phyloP scores from a whole-genome alignment of 2,329 filamentous ascomycete genomes.

The Monilinia laxa region DNA sequence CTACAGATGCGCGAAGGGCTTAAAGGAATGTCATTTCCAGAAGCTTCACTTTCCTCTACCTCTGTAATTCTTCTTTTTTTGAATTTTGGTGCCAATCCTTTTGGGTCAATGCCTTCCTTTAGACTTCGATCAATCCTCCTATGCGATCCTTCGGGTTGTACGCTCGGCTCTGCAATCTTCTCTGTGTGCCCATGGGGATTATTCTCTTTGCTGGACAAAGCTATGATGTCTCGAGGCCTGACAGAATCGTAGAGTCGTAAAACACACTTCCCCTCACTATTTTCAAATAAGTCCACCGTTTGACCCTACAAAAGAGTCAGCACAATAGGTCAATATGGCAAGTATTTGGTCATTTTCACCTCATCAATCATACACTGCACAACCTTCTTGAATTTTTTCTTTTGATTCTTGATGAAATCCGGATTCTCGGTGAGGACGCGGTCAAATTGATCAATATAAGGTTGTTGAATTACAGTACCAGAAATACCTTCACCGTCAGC shows the following conservation, averaged over 20 bases:
- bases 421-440: background rate
- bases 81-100: constrained; percentile 9
- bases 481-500: constrained; percentile 2
- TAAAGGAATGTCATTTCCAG: background rate
- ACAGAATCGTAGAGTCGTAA: constrained; percentile 14
- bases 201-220: constrained; percentile 3
- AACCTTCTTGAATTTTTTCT: constrained; percentile 3
- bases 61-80: constrained; percentile 19
- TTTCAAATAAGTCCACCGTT: constrained; percentile 11
- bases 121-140: constrained; percentile 10
- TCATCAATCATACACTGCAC: constrained; percentile 3
- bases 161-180: background rate
- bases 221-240: constrained; percentile 8
- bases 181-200: background rate
- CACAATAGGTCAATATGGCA: too few relatives aligned
- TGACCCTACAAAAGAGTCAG: background rate
- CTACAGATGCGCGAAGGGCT: background rate
- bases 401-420: constrained; percentile 4
- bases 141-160: background rate
- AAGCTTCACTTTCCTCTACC: constrained; percentile 18
- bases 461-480: background rate
- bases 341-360: background rate
- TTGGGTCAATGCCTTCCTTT: constrained; percentile 16
- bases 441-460: constrained; percentile 17
- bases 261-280: background rate